Percentiles rank a stretch among this genome's conserved stretches.
phyloP scores from a whole-genome alignment of 1,139 yeast species.

The Pichia sp. region DNA sequence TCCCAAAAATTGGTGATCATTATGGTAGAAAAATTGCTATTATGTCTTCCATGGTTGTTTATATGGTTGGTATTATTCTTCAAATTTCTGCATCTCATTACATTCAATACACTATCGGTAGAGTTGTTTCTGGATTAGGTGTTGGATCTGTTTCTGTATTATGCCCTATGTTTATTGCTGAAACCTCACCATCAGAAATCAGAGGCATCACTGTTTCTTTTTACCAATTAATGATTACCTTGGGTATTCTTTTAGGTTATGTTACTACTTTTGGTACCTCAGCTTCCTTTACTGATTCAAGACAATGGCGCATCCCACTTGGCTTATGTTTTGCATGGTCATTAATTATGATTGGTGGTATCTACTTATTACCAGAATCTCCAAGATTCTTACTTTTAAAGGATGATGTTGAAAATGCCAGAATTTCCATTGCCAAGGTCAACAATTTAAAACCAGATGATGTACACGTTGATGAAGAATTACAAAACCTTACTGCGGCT shows the following conservation, averaged over 20 bases:
- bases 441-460: conserved; percentile 59
- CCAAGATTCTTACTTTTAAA: conserved; percentile 65
- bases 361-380: conserved; percentile 72
- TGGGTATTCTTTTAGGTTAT: conserved; percentile 63
- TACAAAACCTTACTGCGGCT: conserved; percentile 59
- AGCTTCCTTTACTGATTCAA: conserved; percentile 40
- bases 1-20: conserved; percentile 55
- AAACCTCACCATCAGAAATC: conserved; percentile 63
- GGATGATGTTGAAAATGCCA: conserved; percentile 55
- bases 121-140: conserved; percentile 64
- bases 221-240: conserved; percentile 64
- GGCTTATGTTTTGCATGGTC: conserved; percentile 55
- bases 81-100: conserved; percentile 56
- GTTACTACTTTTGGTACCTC: conserved; percentile 60
- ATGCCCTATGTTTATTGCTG: conserved; percentile 65
- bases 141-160: conserved; percentile 65
- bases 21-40: conserved; percentile 62
- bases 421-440: conserved; percentile 58
- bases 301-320: conserved; percentile 64
- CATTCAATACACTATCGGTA: conserved; percentile 57
- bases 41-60: conserved; percentile 50
- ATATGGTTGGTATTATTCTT: conserved; percentile 59
- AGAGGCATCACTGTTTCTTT: conserved; percentile 70
- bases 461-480: conserved; percentile 54
- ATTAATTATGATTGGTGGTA: conserved; percentile 45